Conservation (phyloP, 768 basidiomycete genomes). For the Dendrothele bispora region DNA sequence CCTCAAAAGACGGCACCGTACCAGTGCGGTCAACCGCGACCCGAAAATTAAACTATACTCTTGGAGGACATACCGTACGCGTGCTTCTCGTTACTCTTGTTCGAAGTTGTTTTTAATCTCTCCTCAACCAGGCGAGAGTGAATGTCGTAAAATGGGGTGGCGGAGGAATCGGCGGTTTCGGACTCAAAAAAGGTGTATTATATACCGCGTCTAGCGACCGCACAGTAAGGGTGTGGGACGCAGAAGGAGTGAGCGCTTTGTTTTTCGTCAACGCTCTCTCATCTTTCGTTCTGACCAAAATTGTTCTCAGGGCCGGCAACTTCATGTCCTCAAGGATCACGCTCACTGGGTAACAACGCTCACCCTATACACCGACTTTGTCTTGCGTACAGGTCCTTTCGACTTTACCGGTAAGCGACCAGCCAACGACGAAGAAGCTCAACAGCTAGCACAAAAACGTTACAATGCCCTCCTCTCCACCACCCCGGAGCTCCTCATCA, state of each 20-base stretch:
- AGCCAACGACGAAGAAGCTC: slow-evolving; percentile 83
- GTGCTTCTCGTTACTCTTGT: not conserved
- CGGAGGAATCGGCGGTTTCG: slow-evolving; percentile 43
- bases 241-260: slow-evolving; percentile 53
- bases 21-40: slow-evolving; percentile 87
- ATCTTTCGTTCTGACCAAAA: not conserved
- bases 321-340: slow-evolving; percentile 89
- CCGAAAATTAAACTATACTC: slow-evolving; percentile 73
- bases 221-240: slow-evolving; percentile 94
- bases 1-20: slow-evolving; percentile 95
- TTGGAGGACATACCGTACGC: slow-evolving; percentile 78
- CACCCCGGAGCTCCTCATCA: slow-evolving; percentile 83
- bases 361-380: slow-evolving; percentile 92
- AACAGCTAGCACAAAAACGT: slow-evolving; percentile 70
- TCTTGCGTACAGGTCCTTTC: slow-evolving; percentile 92
- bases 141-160: slow-evolving; percentile 98
- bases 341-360: slow-evolving; percentile 99
- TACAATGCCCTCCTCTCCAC: slow-evolving; percentile 69
- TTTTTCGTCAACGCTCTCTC: slow-evolving; percentile 3
- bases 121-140: slow-evolving; percentile 60
- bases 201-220: slow-evolving; percentile 96
- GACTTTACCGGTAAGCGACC: slow-evolving; percentile 85
- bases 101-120: not conserved
- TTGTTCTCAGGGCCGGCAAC: slow-evolving; percentile 66
- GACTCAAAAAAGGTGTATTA: slow-evolving; percentile 57